These are phyloP conservation scores for Boletus sp. DNA, from an alignment of 1,284 basidiomycete genomes.

Conservation along the genomic window DNA sequence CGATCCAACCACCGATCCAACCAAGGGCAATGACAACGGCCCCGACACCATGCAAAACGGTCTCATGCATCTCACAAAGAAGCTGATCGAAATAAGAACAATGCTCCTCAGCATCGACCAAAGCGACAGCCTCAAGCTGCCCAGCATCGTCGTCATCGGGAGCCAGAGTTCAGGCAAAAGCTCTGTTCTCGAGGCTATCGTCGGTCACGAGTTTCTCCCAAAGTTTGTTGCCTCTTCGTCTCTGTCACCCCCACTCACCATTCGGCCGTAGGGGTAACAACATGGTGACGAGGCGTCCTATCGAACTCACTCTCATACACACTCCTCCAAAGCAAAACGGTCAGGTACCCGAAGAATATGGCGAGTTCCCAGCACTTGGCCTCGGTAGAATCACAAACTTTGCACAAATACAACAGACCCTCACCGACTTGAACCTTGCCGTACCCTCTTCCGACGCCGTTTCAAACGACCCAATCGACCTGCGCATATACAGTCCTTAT, in stretches of 20 bases:
- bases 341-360: constrained; percentile 76
- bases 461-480: constrained; percentile 92
- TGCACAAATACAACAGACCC: constrained; percentile 82
- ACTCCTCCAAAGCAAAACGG: constrained; percentile 59
- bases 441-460: constrained; percentile 88
- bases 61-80: constrained; percentile 90
- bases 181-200: constrained; percentile 94
- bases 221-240: constrained; percentile 58
- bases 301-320: constrained; percentile 95
- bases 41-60: constrained; percentile 56
- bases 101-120: constrained; percentile 95
- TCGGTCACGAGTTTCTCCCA: constrained; percentile 96
- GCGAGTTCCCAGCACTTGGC: constrained; percentile 90
- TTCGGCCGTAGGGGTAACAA: constrained; percentile 78
- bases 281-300: constrained; percentile 98
- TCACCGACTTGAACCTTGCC: constrained; percentile 93
- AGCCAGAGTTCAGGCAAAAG: constrained; percentile 98
- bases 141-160: constrained; percentile 97
- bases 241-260: constrained; percentile 9
- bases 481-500: constrained; percentile 92
- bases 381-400: constrained; percentile 89
- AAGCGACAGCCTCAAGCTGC: constrained; percentile 88
- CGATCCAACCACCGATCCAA: constrained; percentile 48
- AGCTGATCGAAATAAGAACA: constrained; percentile 93
- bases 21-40: constrained; percentile 35